phyloP scores from a whole-genome alignment of 805 yeast species.

The Saturnispora gosingensis region DNA sequence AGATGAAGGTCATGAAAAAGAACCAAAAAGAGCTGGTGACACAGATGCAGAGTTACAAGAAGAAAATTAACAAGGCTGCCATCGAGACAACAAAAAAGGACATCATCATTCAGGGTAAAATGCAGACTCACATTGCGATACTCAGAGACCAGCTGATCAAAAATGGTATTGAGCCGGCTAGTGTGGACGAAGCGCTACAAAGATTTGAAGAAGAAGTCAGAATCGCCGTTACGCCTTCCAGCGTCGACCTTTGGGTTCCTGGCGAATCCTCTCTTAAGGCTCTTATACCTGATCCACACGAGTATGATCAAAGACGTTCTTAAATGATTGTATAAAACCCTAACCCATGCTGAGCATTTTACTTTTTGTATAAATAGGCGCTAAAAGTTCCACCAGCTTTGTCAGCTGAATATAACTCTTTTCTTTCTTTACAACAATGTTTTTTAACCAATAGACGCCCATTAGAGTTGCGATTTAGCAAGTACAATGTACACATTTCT shows the following conservation, averaged over 20 bases:
- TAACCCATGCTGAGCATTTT: neutral
- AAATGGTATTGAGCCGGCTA: slow-evolving; percentile 48
- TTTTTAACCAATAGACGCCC: slow-evolving; percentile 61
- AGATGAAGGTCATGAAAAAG: slow-evolving; percentile 17
- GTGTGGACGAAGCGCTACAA: slow-evolving; percentile 41
- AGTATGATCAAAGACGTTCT: slow-evolving; percentile 35
- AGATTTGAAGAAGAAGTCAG: slow-evolving; percentile 53
- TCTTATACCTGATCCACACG: slow-evolving; percentile 50
- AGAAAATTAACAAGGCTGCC: slow-evolving; percentile 43
- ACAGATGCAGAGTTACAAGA: slow-evolving; percentile 40
- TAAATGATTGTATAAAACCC: neutral
- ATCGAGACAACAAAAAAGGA: slow-evolving; percentile 41
- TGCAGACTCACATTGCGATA: slow-evolving; percentile 60
- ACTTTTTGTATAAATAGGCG: slow-evolving; percentile 9
- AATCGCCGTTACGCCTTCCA: slow-evolving; percentile 46
- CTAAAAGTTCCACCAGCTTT: neutral
- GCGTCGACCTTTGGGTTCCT: slow-evolving; percentile 53
- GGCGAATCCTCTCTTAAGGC: slow-evolving; percentile 42
- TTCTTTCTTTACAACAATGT: slow-evolving; percentile 21
- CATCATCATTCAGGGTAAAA: slow-evolving; percentile 43
- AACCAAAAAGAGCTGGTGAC: slow-evolving; percentile 33
- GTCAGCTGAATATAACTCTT: neutral
- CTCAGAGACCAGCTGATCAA: slow-evolving; percentile 51
- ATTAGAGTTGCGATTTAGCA: slow-evolving; percentile 61
- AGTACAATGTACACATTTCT: slow-evolving; percentile 32